A percentile compares a stretch with the other conserved stretches of the same genome.
Conservation (phyloP, 768 basidiomycete genomes). For the Mycena vulgaris region DNA sequence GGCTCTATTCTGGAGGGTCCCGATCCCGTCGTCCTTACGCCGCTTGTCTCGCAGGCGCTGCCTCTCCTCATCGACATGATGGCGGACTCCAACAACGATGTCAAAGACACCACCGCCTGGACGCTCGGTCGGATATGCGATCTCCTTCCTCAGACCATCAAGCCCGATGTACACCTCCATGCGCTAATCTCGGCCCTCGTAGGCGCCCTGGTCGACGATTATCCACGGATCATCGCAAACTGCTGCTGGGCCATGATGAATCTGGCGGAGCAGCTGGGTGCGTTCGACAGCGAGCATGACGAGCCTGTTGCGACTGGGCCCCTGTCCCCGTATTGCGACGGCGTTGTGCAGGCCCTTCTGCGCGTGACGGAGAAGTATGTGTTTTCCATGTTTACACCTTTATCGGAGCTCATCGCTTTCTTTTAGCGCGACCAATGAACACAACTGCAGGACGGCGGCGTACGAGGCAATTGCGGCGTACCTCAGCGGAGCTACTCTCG, state of each 20-base stretch:
- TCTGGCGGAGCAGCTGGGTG: conserved; percentile 89
- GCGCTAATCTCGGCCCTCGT: conserved; percentile 89
- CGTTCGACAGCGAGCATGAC: conserved; percentile 74
- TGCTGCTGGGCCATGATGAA: conserved; percentile 99
- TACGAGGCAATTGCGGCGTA: conserved; percentile 96
- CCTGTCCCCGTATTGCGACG: conserved; percentile 92
- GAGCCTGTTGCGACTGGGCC: conserved; percentile 70
- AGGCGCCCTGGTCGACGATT: conserved; percentile 77
- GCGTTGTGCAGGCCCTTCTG: conserved; percentile 87
- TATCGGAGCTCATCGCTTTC: conserved; percentile 30
- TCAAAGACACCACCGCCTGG: conserved; percentile 98
- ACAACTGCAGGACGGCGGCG: conserved; percentile 94
- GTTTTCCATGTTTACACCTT: neutral
- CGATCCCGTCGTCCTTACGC: conserved; percentile 87
- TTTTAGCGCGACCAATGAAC: conserved; percentile 83
- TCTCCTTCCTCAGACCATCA: conserved; percentile 86
- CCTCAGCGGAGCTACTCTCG: conserved; percentile 83
- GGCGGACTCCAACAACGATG: conserved; percentile 85
- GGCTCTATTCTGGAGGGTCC: conserved; percentile 98
- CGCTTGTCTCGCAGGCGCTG: conserved; percentile 94
- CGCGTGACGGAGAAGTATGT: conserved; percentile 88
- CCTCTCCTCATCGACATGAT: conserved; percentile 97
- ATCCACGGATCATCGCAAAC: conserved; percentile 89
- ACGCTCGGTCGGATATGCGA: conserved; percentile 97
- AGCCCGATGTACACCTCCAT: conserved; percentile 90